These are phyloP conservation scores for Blastomyces percursus DNA, from an alignment of 2,329 filamentous ascomycete genomes.

Conservation along the genomic window DNA sequence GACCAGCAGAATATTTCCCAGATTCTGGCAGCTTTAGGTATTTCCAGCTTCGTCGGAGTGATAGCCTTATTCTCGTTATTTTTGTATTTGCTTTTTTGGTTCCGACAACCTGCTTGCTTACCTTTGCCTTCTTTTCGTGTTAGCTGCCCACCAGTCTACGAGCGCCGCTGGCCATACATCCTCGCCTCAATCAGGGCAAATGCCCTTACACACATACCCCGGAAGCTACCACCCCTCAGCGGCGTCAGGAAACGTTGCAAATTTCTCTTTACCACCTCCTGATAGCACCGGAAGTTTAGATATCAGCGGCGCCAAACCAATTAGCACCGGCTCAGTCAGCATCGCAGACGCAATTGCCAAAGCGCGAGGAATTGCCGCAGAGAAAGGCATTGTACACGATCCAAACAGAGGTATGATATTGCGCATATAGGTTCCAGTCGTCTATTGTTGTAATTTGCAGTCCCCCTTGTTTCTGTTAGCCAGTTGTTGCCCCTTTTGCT, in stretches of 20 bases:
- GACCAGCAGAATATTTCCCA: constrained; percentile 30
- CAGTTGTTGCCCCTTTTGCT: not conserved
- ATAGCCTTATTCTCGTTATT: not conserved
- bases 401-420: constrained; percentile 23
- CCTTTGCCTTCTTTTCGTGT: not conserved
- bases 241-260: constrained; percentile 33
- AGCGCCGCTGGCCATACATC: constrained; percentile 36
- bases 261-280: constrained; percentile 32
- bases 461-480: not conserved
- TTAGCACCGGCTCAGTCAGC: constrained; percentile 69
- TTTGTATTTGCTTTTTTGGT: not conserved
- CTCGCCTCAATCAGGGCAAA: constrained; percentile 28
- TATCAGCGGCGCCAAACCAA: constrained; percentile 66
- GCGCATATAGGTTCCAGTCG: not conserved
- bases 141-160: constrained; percentile 41
- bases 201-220: constrained; percentile 26
- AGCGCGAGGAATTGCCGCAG: constrained; percentile 68
- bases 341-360: constrained; percentile 77
- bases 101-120: not conserved
- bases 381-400: constrained; percentile 55
- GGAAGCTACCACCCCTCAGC: constrained; percentile 35
- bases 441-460: not conserved
- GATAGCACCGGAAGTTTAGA: constrained; percentile 60
- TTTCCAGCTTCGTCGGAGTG: constrained; percentile 7
- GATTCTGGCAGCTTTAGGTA: constrained; percentile 43